These are phyloP conservation scores for Teunomyces atbi DNA, from an alignment of 805 yeast genomes.

Conservation along the genomic window DNA sequence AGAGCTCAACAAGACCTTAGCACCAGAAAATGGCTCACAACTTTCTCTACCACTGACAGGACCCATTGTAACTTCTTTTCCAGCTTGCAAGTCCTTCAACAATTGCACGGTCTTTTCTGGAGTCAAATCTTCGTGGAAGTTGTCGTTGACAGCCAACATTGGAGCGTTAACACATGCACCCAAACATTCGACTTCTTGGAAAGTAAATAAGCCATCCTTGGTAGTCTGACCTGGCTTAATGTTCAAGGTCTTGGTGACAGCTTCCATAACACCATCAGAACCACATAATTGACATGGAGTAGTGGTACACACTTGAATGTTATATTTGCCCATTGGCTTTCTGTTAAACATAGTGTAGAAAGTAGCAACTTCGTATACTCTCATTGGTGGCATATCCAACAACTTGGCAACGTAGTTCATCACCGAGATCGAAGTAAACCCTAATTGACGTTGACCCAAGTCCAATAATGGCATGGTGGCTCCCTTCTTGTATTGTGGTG, in stretches of 20 bases:
- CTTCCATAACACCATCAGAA: conserved; percentile 73
- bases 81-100: conserved; percentile 61
- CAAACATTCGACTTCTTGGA: conserved; percentile 86
- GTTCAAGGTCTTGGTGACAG: conserved; percentile 58
- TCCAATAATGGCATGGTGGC: conserved; percentile 87
- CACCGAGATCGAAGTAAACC: conserved; percentile 81
- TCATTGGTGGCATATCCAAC: conserved; percentile 89
- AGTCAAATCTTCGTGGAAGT: conserved; percentile 78
- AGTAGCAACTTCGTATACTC: conserved; percentile 90
- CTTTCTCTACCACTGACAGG: conserved; percentile 66
- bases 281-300: conserved; percentile 88
- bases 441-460: conserved; percentile 83
- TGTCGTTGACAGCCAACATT: conserved; percentile 82
- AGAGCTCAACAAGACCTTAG: conserved; percentile 55
- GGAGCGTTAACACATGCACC: conserved; percentile 94
- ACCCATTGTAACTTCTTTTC: conserved; percentile 62
- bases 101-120: conserved; percentile 60
- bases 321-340: conserved; percentile 80
- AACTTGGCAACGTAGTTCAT: conserved; percentile 87
- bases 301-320: conserved; percentile 83
- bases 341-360: conserved; percentile 90
- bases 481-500: conserved; percentile 81
- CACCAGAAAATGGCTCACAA: conserved; percentile 77
- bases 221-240: conserved; percentile 79
- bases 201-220: conserved; percentile 68